phyloP scores from a whole-genome alignment of 306 rosid genomes.

The Castanospermum australe region DNA sequence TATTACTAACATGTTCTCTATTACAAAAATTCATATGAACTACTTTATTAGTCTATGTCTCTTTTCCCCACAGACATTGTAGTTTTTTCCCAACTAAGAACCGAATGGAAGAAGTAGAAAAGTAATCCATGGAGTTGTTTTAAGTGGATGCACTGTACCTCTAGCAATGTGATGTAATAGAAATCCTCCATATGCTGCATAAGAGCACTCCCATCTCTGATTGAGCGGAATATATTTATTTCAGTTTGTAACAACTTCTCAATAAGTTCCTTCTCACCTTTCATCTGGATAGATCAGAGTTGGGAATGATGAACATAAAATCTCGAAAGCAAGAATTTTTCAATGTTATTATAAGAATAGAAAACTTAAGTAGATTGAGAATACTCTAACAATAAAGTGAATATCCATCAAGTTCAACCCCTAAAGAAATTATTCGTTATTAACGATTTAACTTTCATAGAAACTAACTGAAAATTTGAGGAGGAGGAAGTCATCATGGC shows the following conservation, averaged over 20 bases:
- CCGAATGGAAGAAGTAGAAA: not conserved
- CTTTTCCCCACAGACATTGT: not conserved
- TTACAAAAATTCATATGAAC: not conserved
- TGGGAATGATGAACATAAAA: not conserved
- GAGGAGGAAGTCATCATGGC: not conserved
- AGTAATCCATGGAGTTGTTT: not conserved
- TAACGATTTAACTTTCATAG: not conserved
- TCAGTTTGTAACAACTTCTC: constrained; percentile 87
- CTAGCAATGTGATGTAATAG: constrained; percentile 83
- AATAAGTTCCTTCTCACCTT: constrained; percentile 89
- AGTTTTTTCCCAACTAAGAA: not conserved
- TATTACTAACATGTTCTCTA: not conserved
- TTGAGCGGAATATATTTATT: constrained; percentile 84
- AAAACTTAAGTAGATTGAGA: not conserved
- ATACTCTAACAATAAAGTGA: not conserved
- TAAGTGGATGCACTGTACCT: constrained; percentile 46
- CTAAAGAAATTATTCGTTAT: not conserved
- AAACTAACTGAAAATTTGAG: not conserved
- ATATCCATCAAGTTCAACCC: not conserved
- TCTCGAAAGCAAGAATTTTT: not conserved
- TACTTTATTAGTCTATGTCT: not conserved
- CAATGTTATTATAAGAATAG: not conserved
- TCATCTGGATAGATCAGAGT: constrained; percentile 61
- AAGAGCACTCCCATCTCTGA: constrained; percentile 93
- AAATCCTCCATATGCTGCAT: constrained; percentile 99